Base-by-base conservation (phyloP, 441 rosid genomes). In the Francoa sonchifolia region DNA sequence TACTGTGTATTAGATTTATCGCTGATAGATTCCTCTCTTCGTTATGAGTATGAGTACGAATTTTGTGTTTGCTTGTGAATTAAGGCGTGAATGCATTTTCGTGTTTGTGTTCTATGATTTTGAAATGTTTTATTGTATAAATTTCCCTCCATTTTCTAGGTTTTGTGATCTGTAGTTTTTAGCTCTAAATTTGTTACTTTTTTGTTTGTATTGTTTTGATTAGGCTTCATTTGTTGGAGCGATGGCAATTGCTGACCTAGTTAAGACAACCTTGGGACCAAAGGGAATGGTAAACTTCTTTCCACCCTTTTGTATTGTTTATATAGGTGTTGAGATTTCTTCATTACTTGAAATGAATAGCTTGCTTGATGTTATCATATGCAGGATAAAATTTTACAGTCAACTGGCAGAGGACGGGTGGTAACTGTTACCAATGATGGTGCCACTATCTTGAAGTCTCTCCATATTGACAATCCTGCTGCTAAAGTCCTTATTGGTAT, bases 371-470 rank as follows among this genome's bases (percentile, higher is more conserved):
- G n/a, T n/a, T n/a, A n/a, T n/a, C n/a, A n/a, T n/a, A n/a, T n/a
- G n/a, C 50, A 86, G 96, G 98, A 90, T 67, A 90, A 90, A 49
- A 90, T 90, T 57, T 69, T 86, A 39, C 99, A 90, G 50, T 90
- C 99, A 28, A 86, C 95, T 1, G 96, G 95, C 50, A 68, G 95
- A 58, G 95, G 94, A 30, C 83, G 55, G 36, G 41, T 38, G 9
- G 88, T 90, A 16, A 80, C 93, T 58, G 99, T 86, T 48, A 86
- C 96, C 4, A 90, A 90, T 55, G 99, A 90, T 52, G 99, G 96
- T 48, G 96, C 94, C 25, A 86, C 99, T 32, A 90, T 86, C 62
- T 72, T 90, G 33, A 90, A 86, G 67, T 90, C 96, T 41, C 78
- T 90, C 10, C 96, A 74, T 61, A 68, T 90, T 42, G 95, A 90